Evolutionary conservation across 2,329 filamentous ascomycete genomes (phyloP).

Genomic region (Sporothrix phasma): DNA sequence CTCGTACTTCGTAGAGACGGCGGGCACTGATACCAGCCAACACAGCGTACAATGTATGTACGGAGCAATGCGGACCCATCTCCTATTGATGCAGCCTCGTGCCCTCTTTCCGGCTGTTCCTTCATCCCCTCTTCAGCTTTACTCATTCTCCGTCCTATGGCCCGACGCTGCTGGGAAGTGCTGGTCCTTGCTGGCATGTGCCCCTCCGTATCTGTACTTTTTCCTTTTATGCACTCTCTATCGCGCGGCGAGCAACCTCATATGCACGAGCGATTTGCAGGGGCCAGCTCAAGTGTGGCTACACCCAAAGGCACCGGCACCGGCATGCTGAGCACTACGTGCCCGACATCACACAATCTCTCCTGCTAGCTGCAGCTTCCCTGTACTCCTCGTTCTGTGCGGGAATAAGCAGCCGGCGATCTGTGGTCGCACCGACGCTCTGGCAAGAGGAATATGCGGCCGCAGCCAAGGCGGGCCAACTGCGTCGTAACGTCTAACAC

Average conservation of each 20-base stretch:
- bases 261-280: neutral
- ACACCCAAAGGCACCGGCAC: neutral
- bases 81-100: neutral
- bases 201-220: neutral
- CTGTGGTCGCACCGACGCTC: neutral
- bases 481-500: neutral
- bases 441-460: neutral
- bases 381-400: neutral
- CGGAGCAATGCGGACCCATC: neutral
- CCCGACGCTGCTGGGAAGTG: neutral
- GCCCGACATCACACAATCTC: neutral
- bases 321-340: neutral
- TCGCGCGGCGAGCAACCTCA: neutral
- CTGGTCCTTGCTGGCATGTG: neutral
- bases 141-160: neutral
- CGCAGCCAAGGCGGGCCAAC: neutral
- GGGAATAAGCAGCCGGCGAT: neutral
- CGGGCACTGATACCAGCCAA: neutral
- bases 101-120: neutral
- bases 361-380: neutral
- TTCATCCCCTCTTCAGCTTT: neutral
- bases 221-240: no score
- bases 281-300: neutral
- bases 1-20: no score
- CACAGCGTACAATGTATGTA: neutral